A percentile compares a stretch with the other conserved stretches of the same genome.
These are phyloP conservation scores for Auricularia sp. DNA, from an alignment of 768 basidiomycete genomes.

Conservation along the genomic window DNA sequence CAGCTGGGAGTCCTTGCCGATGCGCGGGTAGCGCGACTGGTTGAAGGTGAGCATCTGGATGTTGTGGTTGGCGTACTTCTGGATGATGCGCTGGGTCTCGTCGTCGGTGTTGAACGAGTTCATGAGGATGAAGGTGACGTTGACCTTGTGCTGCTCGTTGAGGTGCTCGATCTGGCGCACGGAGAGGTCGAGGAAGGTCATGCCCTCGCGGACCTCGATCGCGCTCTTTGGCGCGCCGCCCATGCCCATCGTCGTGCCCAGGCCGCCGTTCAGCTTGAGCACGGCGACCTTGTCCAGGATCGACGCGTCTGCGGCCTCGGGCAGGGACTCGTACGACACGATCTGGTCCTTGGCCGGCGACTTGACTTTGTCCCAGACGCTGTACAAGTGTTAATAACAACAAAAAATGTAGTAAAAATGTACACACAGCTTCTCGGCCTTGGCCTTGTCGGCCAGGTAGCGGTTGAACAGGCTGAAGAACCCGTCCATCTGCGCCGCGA, in stretches of 20 bases:
- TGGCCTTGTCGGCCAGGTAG: slow-evolving; percentile 82
- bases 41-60: slow-evolving; percentile 41
- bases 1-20: slow-evolving; percentile 79
- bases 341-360: slow-evolving; percentile 81
- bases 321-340: slow-evolving; percentile 68
- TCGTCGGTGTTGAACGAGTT: slow-evolving; percentile 98
- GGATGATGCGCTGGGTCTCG: slow-evolving; percentile 91
- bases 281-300: slow-evolving; percentile 89
- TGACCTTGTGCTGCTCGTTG: slow-evolving; percentile 14
- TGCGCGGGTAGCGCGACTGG: slow-evolving; percentile 90
- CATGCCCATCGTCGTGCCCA: slow-evolving; percentile 87
- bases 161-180: slow-evolving; percentile 82
- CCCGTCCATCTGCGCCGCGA: slow-evolving; percentile 91
- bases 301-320: slow-evolving; percentile 43
- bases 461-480: slow-evolving; percentile 96
- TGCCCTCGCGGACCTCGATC: slow-evolving; percentile 92
- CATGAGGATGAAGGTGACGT: slow-evolving; percentile 97
- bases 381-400: slow-evolving; percentile 20
- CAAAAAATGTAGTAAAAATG: slow-evolving; percentile 11
- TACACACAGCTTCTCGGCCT: slow-evolving; percentile 75
- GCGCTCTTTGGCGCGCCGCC: slow-evolving; percentile 80
- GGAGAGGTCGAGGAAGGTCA: slow-evolving; percentile 93
- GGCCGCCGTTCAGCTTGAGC: slow-evolving; percentile 90
- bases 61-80: slow-evolving; percentile 93
- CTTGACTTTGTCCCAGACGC: slow-evolving; percentile 85